Base-by-base conservation (phyloP, 2,329 filamentous ascomycete genomes). In the Xylariales sp. region DNA sequence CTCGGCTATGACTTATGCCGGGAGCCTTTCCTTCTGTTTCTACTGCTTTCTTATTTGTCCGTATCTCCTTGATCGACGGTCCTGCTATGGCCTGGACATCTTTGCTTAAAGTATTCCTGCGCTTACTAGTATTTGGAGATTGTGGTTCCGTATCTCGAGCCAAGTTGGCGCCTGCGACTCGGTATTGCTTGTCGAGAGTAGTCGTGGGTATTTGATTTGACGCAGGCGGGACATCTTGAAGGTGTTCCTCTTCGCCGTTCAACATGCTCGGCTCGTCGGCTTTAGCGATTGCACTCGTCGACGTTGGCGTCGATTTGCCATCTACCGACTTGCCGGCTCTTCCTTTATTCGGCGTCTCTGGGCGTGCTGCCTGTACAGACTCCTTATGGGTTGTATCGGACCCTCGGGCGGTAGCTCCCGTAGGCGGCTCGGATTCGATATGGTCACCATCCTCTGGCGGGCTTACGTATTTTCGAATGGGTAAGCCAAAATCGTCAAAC, bases 401-500 rank as follows among this genome's bases (percentile, higher is more conserved):
- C 30, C 1, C 41, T 18, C 55, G 28, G 28, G 52, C 57, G 18
- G 32, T 46, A 28, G 66, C 55, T n/a, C 63, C 65, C 45, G 53
- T 18, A 41, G 54, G 53, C 36, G 36, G 8, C 48, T 71, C 54
- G 41, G 53, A 49, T 36, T 70, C 46, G 23, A 39, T 49, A 54
- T 57, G 58, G 50, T 67, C 34, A 46, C 50, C 59, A 54, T 59
- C 55, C 60, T 62, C 68, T 61, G 52, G 62, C 39, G 80, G 78
- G 62, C 77, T 80, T 74, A 78, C 74, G 74, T 78, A 84, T 73
- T 83, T 86, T 76, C 83, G 84, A 69, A 91, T 85, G 18, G 90
- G 90, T 70, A 93, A 81, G 58, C 91, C 91, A 77, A 93, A 93
- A 72, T 93, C 91, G 78, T 93, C 91, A 67, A 89, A 80, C 74